Base-by-base conservation (phyloP, 2,329 filamentous ascomycete genomes). In the Elsinoe perseae region DNA sequence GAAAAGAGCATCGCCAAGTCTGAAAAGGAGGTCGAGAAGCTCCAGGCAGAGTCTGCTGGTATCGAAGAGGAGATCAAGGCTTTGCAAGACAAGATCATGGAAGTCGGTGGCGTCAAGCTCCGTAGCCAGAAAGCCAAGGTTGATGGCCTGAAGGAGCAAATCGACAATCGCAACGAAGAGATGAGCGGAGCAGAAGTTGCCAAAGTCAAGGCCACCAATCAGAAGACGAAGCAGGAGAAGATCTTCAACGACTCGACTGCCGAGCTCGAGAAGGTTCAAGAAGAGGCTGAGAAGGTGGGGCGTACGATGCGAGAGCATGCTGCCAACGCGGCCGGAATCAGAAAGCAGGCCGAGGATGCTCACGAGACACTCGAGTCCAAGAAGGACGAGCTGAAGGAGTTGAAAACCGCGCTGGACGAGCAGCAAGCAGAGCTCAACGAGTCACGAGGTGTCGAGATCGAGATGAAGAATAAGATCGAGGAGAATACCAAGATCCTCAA, bases 381-480 rank as follows among this genome's bases (percentile, higher is more conserved):
- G 74, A 95, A 89, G 71, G 81, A 86, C 62, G 87, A 93, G 68
- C 80, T 98, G 2, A 80, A 84, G 46, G 76, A 81, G 8, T 72
- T 97, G 56, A 98, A 97, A 73, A 76, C 81, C 3, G 88, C 95
- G 64, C 79, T 97, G 9, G 92, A 98, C 62, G 84, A 87, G 64
- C 95, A 91, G 76, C 86, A 83, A 1, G 75, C 84, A 0, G 89
- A 95, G 68, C 79, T 97, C 57, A 96, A 97, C 66, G 86, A 89
- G 66, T 95, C 87, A 0, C 83, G 92, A 8, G 91, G 89, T 0
- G 77, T 86, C 2, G 93, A 98, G 70, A 96, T 98, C 59, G 93
- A 98, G 72, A 96, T 97, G 90, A 87, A 88, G 61, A 97, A 97
- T 73, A 95, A 95, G 74, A 84, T 98, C 1, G 93, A 97, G 67